Evolutionary conservation across 1,139 yeast species (phyloP).

Genomic region (Saccharomyces hybrid): DNA sequence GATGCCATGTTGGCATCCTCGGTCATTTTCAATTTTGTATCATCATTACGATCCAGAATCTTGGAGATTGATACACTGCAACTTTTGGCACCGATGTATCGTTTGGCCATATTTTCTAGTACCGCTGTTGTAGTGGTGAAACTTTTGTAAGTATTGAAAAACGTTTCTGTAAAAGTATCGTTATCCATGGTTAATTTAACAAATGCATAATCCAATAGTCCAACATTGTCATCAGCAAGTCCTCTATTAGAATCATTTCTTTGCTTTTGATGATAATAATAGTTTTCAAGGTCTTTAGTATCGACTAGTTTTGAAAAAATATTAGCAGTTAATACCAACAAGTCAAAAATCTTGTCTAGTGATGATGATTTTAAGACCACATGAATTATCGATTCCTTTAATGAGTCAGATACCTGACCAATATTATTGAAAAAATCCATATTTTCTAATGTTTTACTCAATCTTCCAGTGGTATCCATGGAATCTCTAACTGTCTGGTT

Average conservation of each 20-base stretch:
- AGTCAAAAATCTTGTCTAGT: constrained; percentile 51
- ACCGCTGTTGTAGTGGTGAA: constrained; percentile 49
- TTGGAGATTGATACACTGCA: constrained; percentile 47
- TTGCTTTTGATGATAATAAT: constrained; percentile 28
- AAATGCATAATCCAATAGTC: constrained; percentile 35
- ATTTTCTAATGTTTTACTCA: constrained; percentile 30
- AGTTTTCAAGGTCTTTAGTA: constrained; percentile 37
- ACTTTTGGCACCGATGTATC: constrained; percentile 53
- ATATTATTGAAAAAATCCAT: constrained; percentile 31
- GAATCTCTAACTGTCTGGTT: constrained; percentile 17
- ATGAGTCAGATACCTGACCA: constrained; percentile 21
- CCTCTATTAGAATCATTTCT: constrained; percentile 8
- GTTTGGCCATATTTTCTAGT: constrained; percentile 42
- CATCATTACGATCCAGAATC: constrained; percentile 15
- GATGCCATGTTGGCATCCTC: neutral
- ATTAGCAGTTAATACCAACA: constrained; percentile 53
- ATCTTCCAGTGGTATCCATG: constrained; percentile 20
- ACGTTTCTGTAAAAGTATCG: constrained; percentile 52
- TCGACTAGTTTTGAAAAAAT: constrained; percentile 47
- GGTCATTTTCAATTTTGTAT: constrained; percentile 9
- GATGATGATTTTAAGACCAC: constrained; percentile 56
- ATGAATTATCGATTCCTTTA: constrained; percentile 32
- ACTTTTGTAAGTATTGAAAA: constrained; percentile 58
- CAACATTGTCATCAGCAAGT: constrained; percentile 14
- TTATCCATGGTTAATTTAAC: constrained; percentile 48